Conservation (phyloP, 768 basidiomycete genomes). For the Lactifluus pinguis region DNA sequence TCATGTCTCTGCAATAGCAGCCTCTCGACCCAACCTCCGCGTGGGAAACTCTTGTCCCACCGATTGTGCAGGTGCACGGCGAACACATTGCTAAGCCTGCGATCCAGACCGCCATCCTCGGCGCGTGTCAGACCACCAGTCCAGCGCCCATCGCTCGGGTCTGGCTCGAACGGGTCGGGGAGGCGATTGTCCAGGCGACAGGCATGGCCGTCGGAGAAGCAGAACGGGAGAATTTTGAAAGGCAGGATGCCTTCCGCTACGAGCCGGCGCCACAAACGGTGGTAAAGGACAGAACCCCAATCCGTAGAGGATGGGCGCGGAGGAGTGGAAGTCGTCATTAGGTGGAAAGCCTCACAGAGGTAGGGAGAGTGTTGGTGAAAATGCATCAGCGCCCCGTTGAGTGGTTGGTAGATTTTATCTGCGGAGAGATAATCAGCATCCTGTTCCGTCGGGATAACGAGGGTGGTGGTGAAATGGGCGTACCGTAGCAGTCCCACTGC, state of each 20-base stretch:
- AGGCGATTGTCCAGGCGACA: conserved; percentile 90
- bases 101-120: conserved; percentile 54
- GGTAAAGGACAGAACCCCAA: conserved; percentile 90
- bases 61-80: conserved; percentile 92
- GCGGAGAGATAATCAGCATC: background rate
- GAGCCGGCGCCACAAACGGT: conserved; percentile 83
- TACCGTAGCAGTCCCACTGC: conserved; percentile 98
- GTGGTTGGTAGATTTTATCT: conserved; percentile 18
- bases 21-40: conserved; percentile 79
- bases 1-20: conserved; percentile 63
- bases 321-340: conserved; percentile 55
- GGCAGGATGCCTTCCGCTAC: conserved; percentile 64
- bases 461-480: conserved; percentile 19
- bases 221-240: conserved; percentile 91
- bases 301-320: conserved; percentile 78
- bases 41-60: conserved; percentile 84
- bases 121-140: conserved; percentile 53
- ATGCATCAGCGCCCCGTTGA: conserved; percentile 93
- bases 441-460: no score
- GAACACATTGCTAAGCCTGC: conserved; percentile 63
- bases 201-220: conserved; percentile 85
- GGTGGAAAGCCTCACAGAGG: conserved; percentile 91
- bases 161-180: conserved; percentile 72
- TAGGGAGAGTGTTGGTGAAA: conserved; percentile 89
- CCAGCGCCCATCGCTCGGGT: conserved; percentile 48